phyloP scores from a whole-genome alignment of 495 filamentous ascomycete species.

The Cetradonia linearis region DNA sequence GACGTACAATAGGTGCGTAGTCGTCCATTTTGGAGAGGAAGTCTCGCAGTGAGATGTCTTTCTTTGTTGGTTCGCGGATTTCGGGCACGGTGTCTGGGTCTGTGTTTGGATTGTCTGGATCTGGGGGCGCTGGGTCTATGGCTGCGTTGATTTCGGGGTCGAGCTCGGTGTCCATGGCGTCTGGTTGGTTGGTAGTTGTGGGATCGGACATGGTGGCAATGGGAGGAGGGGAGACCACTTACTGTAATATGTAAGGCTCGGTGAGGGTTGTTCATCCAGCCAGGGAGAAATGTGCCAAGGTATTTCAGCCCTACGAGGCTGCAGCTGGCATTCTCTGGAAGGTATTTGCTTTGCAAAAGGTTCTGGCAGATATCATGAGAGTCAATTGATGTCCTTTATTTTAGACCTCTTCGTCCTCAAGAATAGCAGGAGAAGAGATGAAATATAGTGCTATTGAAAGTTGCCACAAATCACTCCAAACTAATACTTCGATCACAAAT shows the following conservation, averaged over 20 bases:
- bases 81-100: conserved; percentile 19
- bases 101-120: conserved; percentile 22
- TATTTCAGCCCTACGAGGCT: too few relatives aligned
- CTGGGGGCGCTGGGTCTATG: conserved; percentile 23
- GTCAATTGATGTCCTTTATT: too few relatives aligned
- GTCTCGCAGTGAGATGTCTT: conserved; percentile 82
- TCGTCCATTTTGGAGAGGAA: conserved; percentile 96
- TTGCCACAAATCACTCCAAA: too few relatives aligned
- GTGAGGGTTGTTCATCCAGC: too few relatives aligned
- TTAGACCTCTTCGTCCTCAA: too few relatives aligned
- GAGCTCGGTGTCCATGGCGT: conserved; percentile 24
- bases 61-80: conserved; percentile 56
- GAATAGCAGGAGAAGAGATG: too few relatives aligned
- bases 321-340: too few relatives aligned
- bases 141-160: conserved; percentile 40
- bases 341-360: too few relatives aligned
- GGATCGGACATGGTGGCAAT: neutral
- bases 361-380: too few relatives aligned
- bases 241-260: neutral
- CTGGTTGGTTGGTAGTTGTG: neutral
- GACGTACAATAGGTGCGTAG: conserved; percentile 81
- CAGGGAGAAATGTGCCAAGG: too few relatives aligned
- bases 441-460: too few relatives aligned
- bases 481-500: too few relatives aligned
- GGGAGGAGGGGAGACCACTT: neutral